These are phyloP conservation scores for Brettanomyces sp. DNA, from an alignment of 805 yeast genomes.

Conservation along the genomic window DNA sequence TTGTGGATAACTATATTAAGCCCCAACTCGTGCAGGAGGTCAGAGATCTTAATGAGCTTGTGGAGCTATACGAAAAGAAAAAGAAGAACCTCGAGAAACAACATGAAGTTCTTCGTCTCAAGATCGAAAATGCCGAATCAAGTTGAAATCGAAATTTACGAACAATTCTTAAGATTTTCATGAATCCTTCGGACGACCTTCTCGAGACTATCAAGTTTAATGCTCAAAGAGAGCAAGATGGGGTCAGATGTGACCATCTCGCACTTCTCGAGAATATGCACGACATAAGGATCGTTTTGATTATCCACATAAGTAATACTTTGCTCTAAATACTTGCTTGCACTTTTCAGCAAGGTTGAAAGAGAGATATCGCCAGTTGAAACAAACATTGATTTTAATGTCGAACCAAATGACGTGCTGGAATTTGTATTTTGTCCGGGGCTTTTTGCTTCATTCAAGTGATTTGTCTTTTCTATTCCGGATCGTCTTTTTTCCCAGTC, in stretches of 20 bases:
- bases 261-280: slow-evolving; percentile 48
- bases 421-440: slow-evolving; percentile 2
- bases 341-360: slow-evolving; percentile 25
- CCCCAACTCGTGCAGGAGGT: slow-evolving; percentile 7
- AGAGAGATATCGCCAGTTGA: slow-evolving; percentile 20
- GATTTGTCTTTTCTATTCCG: slow-evolving; percentile 1
- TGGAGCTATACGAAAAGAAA: slow-evolving; percentile 3
- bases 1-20: slow-evolving; percentile 5
- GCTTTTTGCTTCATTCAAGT: slow-evolving; percentile 4
- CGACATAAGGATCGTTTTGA: slow-evolving; percentile 32
- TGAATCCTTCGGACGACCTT: slow-evolving; percentile 29
- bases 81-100: slow-evolving; percentile 5
- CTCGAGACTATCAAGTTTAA: slow-evolving; percentile 57
- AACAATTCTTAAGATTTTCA: slow-evolving; percentile 16
- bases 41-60: not conserved
- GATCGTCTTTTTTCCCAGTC: slow-evolving; percentile 20
- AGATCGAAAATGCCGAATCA: slow-evolving; percentile 7
- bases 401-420: slow-evolving; percentile 9
- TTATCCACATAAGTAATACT: slow-evolving; percentile 49
- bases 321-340: slow-evolving; percentile 49
- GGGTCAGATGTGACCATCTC: slow-evolving; percentile 65
- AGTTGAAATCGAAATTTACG: not conserved
- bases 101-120: slow-evolving; percentile 5
- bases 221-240: slow-evolving; percentile 46
- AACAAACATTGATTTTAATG: slow-evolving; percentile 18